Evolutionary conservation across 441 rosid species (phyloP), one percentile per base, ranked within the genome.

Genomic region (Isatis lusitanica): DNA sequence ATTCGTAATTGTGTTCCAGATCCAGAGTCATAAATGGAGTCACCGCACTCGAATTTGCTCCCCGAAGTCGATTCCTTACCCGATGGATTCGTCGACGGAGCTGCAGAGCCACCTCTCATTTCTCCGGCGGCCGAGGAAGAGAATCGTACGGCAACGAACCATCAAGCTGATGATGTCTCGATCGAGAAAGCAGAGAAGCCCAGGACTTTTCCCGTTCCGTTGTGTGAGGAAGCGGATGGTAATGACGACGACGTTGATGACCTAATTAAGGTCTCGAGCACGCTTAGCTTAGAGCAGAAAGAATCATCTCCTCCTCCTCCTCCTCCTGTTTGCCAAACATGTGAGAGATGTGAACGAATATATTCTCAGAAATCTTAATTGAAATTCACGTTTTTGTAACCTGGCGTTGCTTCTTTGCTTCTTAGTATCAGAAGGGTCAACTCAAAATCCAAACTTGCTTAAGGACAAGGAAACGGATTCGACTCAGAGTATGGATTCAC

Each of bases 1-100:
- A 71, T 50, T 71, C 44, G 35, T 62, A 40, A 3, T 4, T 28
- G 16, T 10, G 13, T 35, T 63, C 35, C 58, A 76, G 80, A 78
- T 76, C 76, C 63, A 50, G 16, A n/a, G 21, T 40, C 42, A 57
- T 31, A 52, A 82, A 91, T 92, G 97, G 95, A 89, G 83, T 85
- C 79, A 63, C 68, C 79, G 43, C 74, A 68, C 31, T 84, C 86
- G 68, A 85, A 84, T 80, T 85, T 86, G 82, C 97, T 94, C 57
- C 97, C 98, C 36, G 97, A 90, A 78, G 98, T 86, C 53, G 95
- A 90, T 78, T 79, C 97, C 38, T 74, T 94, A 78, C 98, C 98
- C 5, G 95, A 90, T 80, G 98, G 98, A 60, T 92, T 92, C 81
- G 94, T 94, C 57, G 98, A 90, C 28, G 82, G 88, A 78, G 78